Evolutionary conservation across 208 protist species (phyloP).

Genomic region (Porcisia hertigi): DNA sequence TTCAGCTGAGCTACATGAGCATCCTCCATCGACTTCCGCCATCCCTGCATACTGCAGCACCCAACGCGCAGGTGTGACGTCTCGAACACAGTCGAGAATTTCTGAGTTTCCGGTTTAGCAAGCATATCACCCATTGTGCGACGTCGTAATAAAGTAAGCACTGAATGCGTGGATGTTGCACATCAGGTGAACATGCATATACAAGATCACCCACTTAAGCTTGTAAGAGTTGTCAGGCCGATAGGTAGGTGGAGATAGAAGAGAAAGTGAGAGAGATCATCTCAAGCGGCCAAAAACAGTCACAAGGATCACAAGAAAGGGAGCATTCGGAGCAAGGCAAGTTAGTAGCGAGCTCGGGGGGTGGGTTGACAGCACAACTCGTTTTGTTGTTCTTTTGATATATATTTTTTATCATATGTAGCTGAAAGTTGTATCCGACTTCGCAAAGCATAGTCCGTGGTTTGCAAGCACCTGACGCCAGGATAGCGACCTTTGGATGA

Average conservation of each 20-base stretch:
- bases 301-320: background rate
- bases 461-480: no score
- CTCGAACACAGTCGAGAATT: slow-evolving; percentile 89
- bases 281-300: background rate
- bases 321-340: no score
- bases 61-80: slow-evolving; percentile 82
- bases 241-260: background rate
- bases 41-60: slow-evolving; percentile 93
- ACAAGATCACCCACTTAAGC: slow-evolving; percentile 9
- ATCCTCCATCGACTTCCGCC: slow-evolving; percentile 92
- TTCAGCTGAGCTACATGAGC: slow-evolving; percentile 86
- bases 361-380: no score
- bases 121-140: slow-evolving; percentile 83
- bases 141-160: slow-evolving; percentile 2
- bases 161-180: slow-evolving; percentile 17
- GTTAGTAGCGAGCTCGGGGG: no score
- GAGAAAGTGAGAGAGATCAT: background rate
- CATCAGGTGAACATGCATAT: slow-evolving; percentile 9
- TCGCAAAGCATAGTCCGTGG: no score
- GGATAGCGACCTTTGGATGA: background rate
- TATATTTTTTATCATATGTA: background rate
- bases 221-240: background rate
- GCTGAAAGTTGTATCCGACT: no score
- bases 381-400: no score
- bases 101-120: slow-evolving; percentile 89